Evolutionary conservation across 2,329 filamentous ascomycete species (phyloP), one percentile per base, ranked within the genome.

Genomic region (Exophiala aquamarina): DNA sequence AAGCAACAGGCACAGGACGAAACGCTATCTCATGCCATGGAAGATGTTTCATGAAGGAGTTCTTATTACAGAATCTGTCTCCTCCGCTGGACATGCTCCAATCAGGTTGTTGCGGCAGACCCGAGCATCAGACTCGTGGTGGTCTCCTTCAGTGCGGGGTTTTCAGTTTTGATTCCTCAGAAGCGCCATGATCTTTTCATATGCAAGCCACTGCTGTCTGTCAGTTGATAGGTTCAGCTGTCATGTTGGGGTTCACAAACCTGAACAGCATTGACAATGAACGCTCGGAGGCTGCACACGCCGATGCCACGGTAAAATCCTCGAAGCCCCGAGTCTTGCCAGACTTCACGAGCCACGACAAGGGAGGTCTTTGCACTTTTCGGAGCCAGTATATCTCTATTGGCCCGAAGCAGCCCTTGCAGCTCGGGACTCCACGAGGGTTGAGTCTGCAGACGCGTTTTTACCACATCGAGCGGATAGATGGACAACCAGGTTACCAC

Each of bases 381-480:
- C 49, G 47, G 54, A 50, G 52, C 39, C 34, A 58, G 45, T 53
- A 47, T 21, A 7, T 13, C 18, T 7, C 19, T 31, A 59, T 61
- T 44, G 50, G 53, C 23, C 54, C 61, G 42, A 40, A 55, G 49
- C 31, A 55, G 49, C 9, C 45, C 37, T 41, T 55, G 52, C 19
- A 26, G 47, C 57, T 64, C 50, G 39, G 44, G 58, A 55, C 13
- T 55, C 50, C 41, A 49, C 19, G 33, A 50, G 23, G 66, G 68
- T 67, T 93, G 88, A 1, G 85, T 84, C 66, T 97, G 92, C n/a
- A 96, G 78, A 43, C 89, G 76, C 2, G 92, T 96, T 71, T 97
- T 97, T 62, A 97, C 78, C 37, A 95, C 85, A 66, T 97, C 92
- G 13, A 97, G 70, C 1, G 92, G 92, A 58, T 95, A 97, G 20